These are phyloP conservation scores for Filosporella fistucella DNA, from an alignment of 495 filamentous ascomycete species.

Conservation along the genomic window DNA sequence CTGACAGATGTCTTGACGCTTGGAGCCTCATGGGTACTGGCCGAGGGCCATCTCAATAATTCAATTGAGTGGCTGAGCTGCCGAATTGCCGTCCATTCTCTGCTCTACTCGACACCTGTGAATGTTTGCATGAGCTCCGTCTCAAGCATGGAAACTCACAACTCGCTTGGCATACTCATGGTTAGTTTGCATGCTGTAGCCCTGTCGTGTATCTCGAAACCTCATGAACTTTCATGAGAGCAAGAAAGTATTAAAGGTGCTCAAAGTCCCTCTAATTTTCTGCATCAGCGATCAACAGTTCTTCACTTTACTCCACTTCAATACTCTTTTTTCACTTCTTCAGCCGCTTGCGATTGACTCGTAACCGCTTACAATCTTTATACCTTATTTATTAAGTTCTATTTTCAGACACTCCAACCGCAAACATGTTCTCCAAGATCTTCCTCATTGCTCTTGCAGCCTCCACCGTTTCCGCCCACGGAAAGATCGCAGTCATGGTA, in stretches of 20 bases:
- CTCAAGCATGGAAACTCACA: too few relatives aligned
- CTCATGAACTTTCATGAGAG: background rate
- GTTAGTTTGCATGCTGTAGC: too few relatives aligned
- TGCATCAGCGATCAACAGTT: constrained; percentile 25
- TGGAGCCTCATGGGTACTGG: too few relatives aligned
- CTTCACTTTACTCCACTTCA: constrained; percentile 15
- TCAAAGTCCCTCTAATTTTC: constrained; percentile 16
- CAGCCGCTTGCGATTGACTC: constrained; percentile 25
- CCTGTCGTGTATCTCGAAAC: too few relatives aligned
- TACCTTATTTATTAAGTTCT: constrained; percentile 4
- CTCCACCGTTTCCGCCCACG: constrained; percentile 23
- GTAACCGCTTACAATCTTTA: constrained; percentile 22
- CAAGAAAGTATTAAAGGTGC: constrained; percentile 20
- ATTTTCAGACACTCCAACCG: constrained; percentile 8
- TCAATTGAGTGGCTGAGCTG: too few relatives aligned
- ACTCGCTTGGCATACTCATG: too few relatives aligned
- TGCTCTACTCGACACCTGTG: too few relatives aligned
- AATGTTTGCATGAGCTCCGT: too few relatives aligned
- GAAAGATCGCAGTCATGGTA: constrained; percentile 25
- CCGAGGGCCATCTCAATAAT: too few relatives aligned
- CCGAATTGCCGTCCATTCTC: too few relatives aligned
- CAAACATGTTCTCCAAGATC: constrained; percentile 21
- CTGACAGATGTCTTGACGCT: too few relatives aligned
- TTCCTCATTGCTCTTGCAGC: constrained; percentile 23
- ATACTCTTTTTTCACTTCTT: constrained; percentile 11